Evolutionary conservation across 2,329 filamentous ascomycete genomes (phyloP), one percentile per base, ranked within the genome.

Genomic region (Fusarium pseudoanthophilum): DNA sequence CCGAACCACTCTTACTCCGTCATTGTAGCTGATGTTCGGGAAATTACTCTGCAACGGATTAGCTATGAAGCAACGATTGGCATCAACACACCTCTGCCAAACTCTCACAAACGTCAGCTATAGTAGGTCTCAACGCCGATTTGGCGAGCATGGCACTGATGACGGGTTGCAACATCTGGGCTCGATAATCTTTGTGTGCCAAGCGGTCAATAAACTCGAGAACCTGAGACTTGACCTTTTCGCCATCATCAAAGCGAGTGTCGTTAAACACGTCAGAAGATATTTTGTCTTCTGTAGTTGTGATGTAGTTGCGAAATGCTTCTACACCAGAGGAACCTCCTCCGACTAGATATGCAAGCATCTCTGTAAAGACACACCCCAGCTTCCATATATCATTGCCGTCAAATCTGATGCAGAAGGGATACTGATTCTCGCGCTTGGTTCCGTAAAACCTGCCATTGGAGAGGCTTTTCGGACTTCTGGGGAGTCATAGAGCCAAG

Each of bases 141-240:
- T 18, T 32, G 14, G 28, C 26, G 3, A 49, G 46, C 46, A 49
- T 49, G 0, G 9, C 14, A 0, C 0, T 32, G 21, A 49, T 9
- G 0, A 49, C 11, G 0, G 28, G 16, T 18, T n/a, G 26, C 1
- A 49, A 9, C 46, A 49, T 49, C 0, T 0, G 4, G 0, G 46
- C 46, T n/a, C 46, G 28, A 0, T 30, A 0, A 4, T 49, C 46
- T 0, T 6, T n/a, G 20, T 2, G 4, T 4, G 28, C 46, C 46
- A 49, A 16, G 2, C 10, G 14, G 0, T 49, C 20, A 21, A 49
- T 30, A 6, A 49, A 49, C 3, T 49, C 20, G 14, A 49, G 21
- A 49, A 49, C 46, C 14, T 49, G 46, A 13, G 14, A 1, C 4
- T 49, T 49, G 28, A 49, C 46, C 28, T 49, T 6, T 0, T 49